A percentile compares a stretch with the other conserved stretches of the same genome.
These are phyloP conservation scores for Hibiscus mutabilis DNA, from an alignment of 345 rosid species.

Conservation along the genomic window DNA sequence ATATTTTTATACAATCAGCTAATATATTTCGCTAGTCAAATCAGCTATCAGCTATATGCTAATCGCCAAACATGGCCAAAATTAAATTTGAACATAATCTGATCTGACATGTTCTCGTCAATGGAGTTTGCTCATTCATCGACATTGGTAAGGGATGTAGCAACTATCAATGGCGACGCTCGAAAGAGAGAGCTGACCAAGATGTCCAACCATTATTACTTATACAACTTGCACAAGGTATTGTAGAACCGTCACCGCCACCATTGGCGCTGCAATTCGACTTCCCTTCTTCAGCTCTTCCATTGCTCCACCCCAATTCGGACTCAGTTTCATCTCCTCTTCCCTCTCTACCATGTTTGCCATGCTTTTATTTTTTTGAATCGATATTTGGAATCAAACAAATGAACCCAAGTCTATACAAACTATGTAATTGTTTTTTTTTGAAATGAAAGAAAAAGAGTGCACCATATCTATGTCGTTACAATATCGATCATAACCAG, in stretches of 20 bases:
- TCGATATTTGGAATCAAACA: neutral
- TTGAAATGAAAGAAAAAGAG: too few species aligned
- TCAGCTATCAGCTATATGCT: too few species aligned
- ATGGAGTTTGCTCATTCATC: too few species aligned
- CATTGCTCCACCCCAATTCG: neutral
- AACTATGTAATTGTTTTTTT: too few species aligned
- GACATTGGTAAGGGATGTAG: neutral
- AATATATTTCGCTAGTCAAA: too few species aligned
- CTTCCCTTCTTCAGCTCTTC: slow-evolving; percentile 1
- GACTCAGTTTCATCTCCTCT: neutral
- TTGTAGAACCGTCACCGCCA: neutral
- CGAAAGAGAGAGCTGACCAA: neutral
- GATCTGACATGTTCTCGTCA: too few species aligned
- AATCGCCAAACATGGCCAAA: too few species aligned
- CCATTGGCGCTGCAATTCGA: neutral
- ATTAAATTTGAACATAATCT: too few species aligned
- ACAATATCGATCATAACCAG: too few species aligned
- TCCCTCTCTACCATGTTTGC: neutral
- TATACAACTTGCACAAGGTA: neutral
- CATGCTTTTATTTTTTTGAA: neutral
- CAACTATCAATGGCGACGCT: neutral
- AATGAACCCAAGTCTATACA: neutral
- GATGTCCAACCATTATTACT: slow-evolving; percentile 1
- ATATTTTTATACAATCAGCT: too few species aligned
- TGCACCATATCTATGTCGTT: too few species aligned